Base-by-base conservation (phyloP, 2,329 filamentous ascomycete genomes). In the Epichloe glyceriae region DNA sequence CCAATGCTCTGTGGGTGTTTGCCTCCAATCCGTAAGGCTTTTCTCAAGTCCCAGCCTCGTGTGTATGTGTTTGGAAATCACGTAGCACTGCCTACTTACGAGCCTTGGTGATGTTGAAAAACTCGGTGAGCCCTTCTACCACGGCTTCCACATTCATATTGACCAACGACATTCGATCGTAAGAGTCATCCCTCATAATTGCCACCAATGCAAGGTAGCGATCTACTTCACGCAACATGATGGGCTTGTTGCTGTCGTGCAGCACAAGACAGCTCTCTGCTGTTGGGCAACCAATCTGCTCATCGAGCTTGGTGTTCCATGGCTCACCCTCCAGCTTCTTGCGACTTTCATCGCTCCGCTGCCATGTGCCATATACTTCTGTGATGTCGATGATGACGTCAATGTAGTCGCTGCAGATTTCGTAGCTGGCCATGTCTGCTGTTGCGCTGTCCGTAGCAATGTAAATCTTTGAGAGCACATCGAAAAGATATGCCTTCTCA, bases 341-440 rank as follows among this genome's bases (percentile, higher is more conserved):
- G 26, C 74, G 73, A 55, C 79, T 78, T 19, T 74, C 70, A 22
- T 75, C 70, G 30, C 74, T 74, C 7, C 80, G 74, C 47, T 73
- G 70, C 78, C 82, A 97, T 44, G 74, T 78, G 50, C 90, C 91
- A 63, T 96, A 98, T 39, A 98, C 85, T 64, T 97, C 91, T 30
- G 88, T 93, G 50, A 97, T 86, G 65, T 98, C 93, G 52, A 97
- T 91, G 55, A 98, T 95, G 54, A 97, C 89, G 66, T 98, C 93
- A 59, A 98, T 96, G 65, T 95, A 97, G 65, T 98, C 93, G 47
- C 88, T 95, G 71, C 93, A 98, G 62, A 97, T 95, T 70, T 97
- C 93, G 67, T 98, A 98, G 64, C 87, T 91, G 41, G 87, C 86
- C 76, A 96, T 93, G 62, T 97, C 91, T 34, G 91, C 88, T 0